These are phyloP conservation scores for Trametes versicolor DNA, from an alignment of 1,284 basidiomycete species.

Conservation along the genomic window DNA sequence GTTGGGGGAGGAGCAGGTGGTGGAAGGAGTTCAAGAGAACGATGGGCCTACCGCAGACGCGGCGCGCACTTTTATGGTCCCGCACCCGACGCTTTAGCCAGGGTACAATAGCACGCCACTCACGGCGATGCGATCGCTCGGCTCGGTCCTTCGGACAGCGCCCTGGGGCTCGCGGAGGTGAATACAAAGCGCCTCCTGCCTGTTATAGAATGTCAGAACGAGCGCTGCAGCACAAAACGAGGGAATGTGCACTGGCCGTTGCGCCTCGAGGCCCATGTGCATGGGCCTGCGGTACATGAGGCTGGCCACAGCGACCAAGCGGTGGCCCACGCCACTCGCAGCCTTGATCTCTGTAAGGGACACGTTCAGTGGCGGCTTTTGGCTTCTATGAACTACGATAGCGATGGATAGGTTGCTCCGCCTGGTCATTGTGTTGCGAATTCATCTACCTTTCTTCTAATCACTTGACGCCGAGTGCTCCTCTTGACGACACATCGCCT, in stretches of 20 bases:
- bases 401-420: not conserved
- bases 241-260: slow-evolving; percentile 1
- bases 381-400: not conserved
- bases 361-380: not conserved
- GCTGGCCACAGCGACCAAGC: slow-evolving; percentile 8
- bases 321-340: not conserved
- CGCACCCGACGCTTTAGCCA: slow-evolving; percentile 12
- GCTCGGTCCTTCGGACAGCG: slow-evolving; percentile 1
- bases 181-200: slow-evolving; percentile 1
- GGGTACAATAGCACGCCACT: slow-evolving; percentile 15
- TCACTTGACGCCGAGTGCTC: not conserved
- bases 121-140: slow-evolving; percentile 19
- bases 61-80: slow-evolving; percentile 5
- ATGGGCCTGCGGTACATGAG: slow-evolving; percentile 12
- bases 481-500: no score
- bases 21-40: slow-evolving; percentile 6
- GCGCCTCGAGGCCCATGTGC: slow-evolving; percentile 12
- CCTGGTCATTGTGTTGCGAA: slow-evolving; percentile 2
- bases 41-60: not conserved
- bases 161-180: slow-evolving; percentile 6
- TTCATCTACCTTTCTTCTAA: slow-evolving; percentile 14
- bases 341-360: not conserved
- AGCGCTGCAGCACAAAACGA: not conserved
- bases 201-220: not conserved
- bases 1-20: not conserved